Evolutionary conservation across 192 early-diverging fungal genomes (phyloP), one percentile per base, ranked within the genome.

Genomic region (Linnemannia schmuckeri): DNA sequence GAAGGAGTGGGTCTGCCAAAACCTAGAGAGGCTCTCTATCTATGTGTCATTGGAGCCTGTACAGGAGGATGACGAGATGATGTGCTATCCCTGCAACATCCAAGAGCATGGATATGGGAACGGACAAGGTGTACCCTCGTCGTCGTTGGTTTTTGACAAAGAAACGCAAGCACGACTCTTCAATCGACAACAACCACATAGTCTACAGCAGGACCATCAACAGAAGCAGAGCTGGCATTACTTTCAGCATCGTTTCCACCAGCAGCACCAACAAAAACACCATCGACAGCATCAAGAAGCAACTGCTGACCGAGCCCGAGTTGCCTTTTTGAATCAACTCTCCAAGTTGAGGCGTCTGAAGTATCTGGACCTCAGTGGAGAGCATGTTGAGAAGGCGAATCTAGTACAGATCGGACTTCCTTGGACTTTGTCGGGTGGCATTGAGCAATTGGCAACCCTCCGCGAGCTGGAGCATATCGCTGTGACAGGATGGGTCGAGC

Each of bases 291-390:
- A 57, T 17, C 27, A 52, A 70, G 9, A 79, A n/a, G 66, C 40
- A 2, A 27, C 22, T 22, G 61, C 10, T 13, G 22, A 33, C 35
- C 73, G 24, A 27, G 57, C 49, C 4, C 75, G 70, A 12, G 42
- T 72, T 12, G 81, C 75, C 1, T 72, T 82, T 27, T 27, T 70
- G 69, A 49, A 76, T 35, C 75, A 82, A 54, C 68, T 82, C 15
- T 37, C 81, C 27, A 41, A 61, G 44, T 38, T 82, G 42, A 82
- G 55, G 5, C 68, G 44, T 47, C 41, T 82, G 8, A 46, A 30
- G 40, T 44, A 82, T 55, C 54, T 82, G 46, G 81, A 82, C 30
- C 33, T 82, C 42, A 82, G 81, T 54, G 81, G 81, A 24, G 81
- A 77, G 18, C 81, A 77, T 73, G 75, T 82, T 22, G 81, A 82